A percentile compares a stretch with the other conserved stretches of the same genome.
Evolutionary conservation across 176 grass and related monocot genomes (phyloP).

Genomic region (Thinopyrum elongatum): DNA sequence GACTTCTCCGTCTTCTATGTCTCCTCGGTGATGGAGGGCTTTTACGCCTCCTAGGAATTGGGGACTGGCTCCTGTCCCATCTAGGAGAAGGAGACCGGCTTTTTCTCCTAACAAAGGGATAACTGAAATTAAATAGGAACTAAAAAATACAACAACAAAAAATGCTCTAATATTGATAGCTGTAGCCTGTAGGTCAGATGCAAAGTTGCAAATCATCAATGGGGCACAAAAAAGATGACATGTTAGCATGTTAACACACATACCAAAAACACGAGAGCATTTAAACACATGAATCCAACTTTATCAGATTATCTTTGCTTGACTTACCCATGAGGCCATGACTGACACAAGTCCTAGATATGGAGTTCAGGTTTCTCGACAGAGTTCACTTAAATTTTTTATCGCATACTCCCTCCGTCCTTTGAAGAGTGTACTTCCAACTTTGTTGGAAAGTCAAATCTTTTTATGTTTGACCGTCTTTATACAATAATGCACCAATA

Average conservation of each 20-base stretch:
- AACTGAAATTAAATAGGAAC: neutral
- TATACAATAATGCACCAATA: no score
- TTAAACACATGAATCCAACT: neutral
- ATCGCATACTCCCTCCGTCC: no score
- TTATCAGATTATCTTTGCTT: neutral
- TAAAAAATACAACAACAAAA: neutral
- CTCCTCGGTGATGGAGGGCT: slow-evolving; percentile 33
- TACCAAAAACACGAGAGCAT: neutral
- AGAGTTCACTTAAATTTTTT: neutral
- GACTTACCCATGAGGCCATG: neutral
- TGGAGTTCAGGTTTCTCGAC: neutral
- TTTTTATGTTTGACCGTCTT: no score
- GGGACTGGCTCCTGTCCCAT: slow-evolving; percentile 38
- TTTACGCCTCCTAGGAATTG: slow-evolving; percentile 30
- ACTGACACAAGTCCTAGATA: neutral
- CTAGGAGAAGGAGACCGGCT: slow-evolving; percentile 34
- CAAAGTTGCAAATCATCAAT: neutral
- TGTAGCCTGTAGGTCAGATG: neutral
- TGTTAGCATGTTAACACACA: neutral
- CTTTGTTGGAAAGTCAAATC: no score
- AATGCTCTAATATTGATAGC: neutral
- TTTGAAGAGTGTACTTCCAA: no score
- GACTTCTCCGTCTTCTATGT: slow-evolving; percentile 36
- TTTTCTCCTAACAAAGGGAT: slow-evolving; percentile 34
- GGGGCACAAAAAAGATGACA: neutral